Evolutionary conservation across 2,329 filamentous ascomycete species (phyloP), one percentile per base, ranked within the genome.

Genomic region (Trichoderma citrinoviride): DNA sequence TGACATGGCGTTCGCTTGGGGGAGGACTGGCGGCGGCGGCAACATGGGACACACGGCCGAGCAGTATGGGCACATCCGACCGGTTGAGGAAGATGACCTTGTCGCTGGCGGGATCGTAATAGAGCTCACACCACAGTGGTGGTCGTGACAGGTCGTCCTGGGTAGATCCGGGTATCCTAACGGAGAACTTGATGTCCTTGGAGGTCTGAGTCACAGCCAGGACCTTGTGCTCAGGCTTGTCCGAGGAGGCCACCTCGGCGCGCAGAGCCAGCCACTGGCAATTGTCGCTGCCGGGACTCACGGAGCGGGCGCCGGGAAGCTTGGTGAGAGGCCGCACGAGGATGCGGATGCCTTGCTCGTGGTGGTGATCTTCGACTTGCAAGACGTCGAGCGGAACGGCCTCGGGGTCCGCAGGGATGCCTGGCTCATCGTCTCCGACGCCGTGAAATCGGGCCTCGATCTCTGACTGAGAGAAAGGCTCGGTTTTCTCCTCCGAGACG

Each of bases 121-220:
- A 87, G 41, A 87, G 76, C 72, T 86, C 83, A 72, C 83, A 86
- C 82, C 82, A 85, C n/a, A 87, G 70, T 5, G 81, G 79, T 17
- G 83, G 82, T 17, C 81, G 76, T 7, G 76, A 73, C 8, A 73
- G 76, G 50, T 78, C 77, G 65, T 81, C 77, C 46, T 76, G 74
- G 57, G 75, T 77, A 64, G 82, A 80, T 17, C 79, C 79, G 5
- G 84, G 85, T 64, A 87, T 84, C 56, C 81, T 78, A 66, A 87
- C 83, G 44, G 82, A 83, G 70, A 86, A 86, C 67, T 85, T 86
- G 78, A 86, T 85, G 73, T 87, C 84, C 70, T 81, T 81, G 67
- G 81, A 79, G 5, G 84, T 87, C 77, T 87, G 85, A 69, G 83
- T 85, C 71, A 87, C 84, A 41, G 85, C 85, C 27, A 87, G 74